phyloP scores from a whole-genome alignment of 2,329 filamentous ascomycete genomes.

The Penicillium hesseltinei region DNA sequence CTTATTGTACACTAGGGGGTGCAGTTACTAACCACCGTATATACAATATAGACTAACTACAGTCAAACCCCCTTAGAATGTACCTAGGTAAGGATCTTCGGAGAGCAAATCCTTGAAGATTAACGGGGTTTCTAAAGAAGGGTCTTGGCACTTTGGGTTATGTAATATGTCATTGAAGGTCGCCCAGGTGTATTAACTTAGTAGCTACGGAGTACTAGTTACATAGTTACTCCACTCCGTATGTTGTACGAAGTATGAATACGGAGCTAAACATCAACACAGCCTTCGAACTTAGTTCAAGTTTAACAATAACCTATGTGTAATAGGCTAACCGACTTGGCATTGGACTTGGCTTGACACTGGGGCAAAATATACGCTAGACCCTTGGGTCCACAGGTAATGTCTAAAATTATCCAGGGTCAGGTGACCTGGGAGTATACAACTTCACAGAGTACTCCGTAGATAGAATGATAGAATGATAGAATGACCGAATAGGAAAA shows the following conservation, averaged over 20 bases:
- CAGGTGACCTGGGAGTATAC: not conserved
- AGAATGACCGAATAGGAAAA: not conserved
- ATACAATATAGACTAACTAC: not conserved
- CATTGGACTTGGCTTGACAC: not conserved
- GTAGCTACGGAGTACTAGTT: no score
- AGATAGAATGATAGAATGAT: not conserved
- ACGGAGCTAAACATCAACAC: not conserved
- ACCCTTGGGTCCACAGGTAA: not conserved
- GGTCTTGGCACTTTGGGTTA: no score
- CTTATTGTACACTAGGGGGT: not conserved
- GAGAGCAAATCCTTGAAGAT: no score
- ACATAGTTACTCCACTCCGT: no score
- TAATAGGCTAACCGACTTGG: not conserved
- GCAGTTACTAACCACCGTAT: not conserved
- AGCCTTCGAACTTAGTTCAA: not conserved
- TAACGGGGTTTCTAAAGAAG: no score
- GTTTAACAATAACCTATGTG: not conserved
- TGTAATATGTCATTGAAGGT: no score
- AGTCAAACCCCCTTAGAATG: no score
- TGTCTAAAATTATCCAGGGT: not conserved
- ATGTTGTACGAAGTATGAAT: not conserved
- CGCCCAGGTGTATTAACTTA: no score
- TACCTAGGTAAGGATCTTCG: no score
- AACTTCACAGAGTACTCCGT: not conserved
- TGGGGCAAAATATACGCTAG: not conserved